Evolutionary conservation across 495 filamentous ascomycete species (phyloP), one percentile per base, ranked within the genome.

Genomic region (Podospora sp.): DNA sequence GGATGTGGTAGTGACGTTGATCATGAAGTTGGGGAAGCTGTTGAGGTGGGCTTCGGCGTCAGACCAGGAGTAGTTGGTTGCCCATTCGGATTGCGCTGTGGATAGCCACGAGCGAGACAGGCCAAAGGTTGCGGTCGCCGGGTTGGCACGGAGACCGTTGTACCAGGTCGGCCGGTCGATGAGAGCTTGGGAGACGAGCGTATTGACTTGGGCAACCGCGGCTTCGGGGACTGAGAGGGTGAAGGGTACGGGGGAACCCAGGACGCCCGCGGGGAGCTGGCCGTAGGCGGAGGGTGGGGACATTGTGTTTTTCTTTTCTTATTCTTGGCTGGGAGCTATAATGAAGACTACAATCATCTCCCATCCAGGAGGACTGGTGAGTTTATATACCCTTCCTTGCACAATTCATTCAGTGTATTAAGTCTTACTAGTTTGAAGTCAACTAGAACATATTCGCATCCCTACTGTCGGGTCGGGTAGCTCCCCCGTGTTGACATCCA

Each of bases 21-120:
- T 77, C 0, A 71, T 86, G 78, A 83, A 92, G 67, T 92, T 85
- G 3, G 89, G 87, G 68, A 89, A 85, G 11, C 73, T 81, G 77
- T 92, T 91, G 62, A 89, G 86, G 46, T 80, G 79, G 12, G 76
- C 68, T 70, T 91, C 88, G 14, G 76, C 72, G 8, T 79, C 71
- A 69, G 82, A 80, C 82, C 83, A 85, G 72, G 81, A 76, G 64
- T 79, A 85, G n/a, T 68, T 64, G 59, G 72, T 66, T 11, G 80
- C 69, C 88, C 87, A 90, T 59, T 78, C 72, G 40, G 83, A 77
- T 65, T 84, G 84, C n/a, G 84, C 83, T 0, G 81, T 69, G 2
- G 66, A 68, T 36, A 91, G 76, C 89, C 89, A 91, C 33, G 81
- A 75, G 4, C 76, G 79, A 0, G 83, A 82, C 56, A 90, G 71